Conservation (phyloP, 1,139 yeast genomes). For the Geotrichum reessii region DNA sequence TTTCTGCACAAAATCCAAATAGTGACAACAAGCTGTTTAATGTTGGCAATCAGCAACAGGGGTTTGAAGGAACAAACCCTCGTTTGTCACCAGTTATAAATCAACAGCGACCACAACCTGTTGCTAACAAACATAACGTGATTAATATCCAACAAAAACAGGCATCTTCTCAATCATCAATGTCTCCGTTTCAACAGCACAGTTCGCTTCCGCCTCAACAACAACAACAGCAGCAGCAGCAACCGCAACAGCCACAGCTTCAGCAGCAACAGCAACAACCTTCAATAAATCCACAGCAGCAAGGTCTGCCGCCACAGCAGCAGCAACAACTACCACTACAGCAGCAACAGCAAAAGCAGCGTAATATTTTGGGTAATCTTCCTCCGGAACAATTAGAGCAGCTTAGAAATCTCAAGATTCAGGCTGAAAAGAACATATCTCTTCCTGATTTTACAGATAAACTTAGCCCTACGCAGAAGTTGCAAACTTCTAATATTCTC, state of each 20-base stretch:
- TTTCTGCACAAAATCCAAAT: not conserved
- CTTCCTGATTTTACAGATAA: conserved; percentile 59
- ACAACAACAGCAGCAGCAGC: conserved; percentile 10
- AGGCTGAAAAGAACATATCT: conserved; percentile 37
- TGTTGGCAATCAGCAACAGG: not conserved
- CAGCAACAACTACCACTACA: not conserved
- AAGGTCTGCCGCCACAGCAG: conserved; percentile 1
- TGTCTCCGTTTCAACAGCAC: not conserved
- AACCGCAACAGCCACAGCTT: not conserved
- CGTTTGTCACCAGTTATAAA: not conserved
- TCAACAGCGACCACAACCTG: conserved; percentile 1
- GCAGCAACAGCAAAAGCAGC: not conserved
- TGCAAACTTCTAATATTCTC: conserved; percentile 53
- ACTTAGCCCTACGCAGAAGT: conserved; percentile 59
- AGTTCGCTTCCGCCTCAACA: conserved; percentile 1
- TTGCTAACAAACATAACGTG: not conserved
- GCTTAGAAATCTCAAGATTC: conserved; percentile 11
- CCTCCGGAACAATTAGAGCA: conserved; percentile 2
- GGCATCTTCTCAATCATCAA: not conserved
- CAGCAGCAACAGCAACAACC: not conserved
- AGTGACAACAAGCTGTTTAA: not conserved
- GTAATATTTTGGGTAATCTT: not conserved
- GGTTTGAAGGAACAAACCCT: conserved; percentile 13
- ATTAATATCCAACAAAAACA: conserved; percentile 7
- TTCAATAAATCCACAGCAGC: not conserved